phyloP scores from a whole-genome alignment of 2,329 filamentous ascomycete genomes.

The Clonostachys rhizophaga region DNA sequence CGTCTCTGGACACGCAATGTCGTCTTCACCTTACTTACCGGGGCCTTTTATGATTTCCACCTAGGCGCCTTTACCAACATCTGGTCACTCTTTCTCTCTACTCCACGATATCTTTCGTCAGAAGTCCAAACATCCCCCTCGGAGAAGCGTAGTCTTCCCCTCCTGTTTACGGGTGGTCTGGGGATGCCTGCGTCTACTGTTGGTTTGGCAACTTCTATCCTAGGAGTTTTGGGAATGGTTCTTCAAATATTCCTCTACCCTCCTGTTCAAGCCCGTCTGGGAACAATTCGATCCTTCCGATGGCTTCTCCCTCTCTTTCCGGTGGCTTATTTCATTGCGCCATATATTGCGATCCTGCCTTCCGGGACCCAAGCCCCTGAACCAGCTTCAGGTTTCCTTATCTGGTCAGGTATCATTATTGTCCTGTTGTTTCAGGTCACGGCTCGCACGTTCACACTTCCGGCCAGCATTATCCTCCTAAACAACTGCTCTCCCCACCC shows the following conservation, averaged over 20 bases:
- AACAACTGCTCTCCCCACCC: slow-evolving; percentile 58
- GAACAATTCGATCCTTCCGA: slow-evolving; percentile 63
- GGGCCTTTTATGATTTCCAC: slow-evolving; percentile 69
- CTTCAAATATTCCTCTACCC: slow-evolving; percentile 69
- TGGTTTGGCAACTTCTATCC: slow-evolving; percentile 63
- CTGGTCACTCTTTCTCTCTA: slow-evolving; percentile 66
- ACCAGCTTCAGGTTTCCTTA: slow-evolving; percentile 39
- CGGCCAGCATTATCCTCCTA: slow-evolving; percentile 53
- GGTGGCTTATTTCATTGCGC: slow-evolving; percentile 61
- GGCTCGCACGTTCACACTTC: slow-evolving; percentile 64
- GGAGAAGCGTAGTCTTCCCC: slow-evolving; percentile 27
- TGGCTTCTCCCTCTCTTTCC: slow-evolving; percentile 63
- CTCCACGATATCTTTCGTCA: slow-evolving; percentile 40
- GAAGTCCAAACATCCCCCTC: neutral
- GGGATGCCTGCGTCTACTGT: slow-evolving; percentile 63
- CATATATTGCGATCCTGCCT: slow-evolving; percentile 61
- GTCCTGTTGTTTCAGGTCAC: slow-evolving; percentile 67
- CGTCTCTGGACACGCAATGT: slow-evolving; percentile 42
- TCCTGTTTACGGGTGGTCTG: slow-evolving; percentile 61
- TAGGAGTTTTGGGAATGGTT: slow-evolving; percentile 64
- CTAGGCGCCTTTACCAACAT: slow-evolving; percentile 64
- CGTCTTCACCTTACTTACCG: slow-evolving; percentile 50
- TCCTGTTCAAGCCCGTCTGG: slow-evolving; percentile 56
- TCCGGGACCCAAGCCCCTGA: slow-evolving; percentile 33
- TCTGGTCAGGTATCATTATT: slow-evolving; percentile 57